Evolutionary conservation across 108 stramenopile species (phyloP).

Genomic region (Cyclotella choctawhatcheeana): DNA sequence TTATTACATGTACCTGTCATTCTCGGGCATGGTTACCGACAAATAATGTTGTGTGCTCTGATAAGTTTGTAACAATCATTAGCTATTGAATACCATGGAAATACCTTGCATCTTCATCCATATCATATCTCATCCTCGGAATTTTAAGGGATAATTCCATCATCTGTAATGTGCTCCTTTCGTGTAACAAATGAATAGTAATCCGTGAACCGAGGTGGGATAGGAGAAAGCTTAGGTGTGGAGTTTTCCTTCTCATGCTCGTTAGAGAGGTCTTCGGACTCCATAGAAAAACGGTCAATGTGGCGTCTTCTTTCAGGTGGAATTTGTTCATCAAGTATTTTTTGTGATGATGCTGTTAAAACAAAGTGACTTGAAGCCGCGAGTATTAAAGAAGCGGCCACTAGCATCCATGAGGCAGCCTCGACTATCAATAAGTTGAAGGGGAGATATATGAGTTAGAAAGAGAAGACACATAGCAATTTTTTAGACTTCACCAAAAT

Average conservation of each 20-base stretch:
- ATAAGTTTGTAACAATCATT: too few relatives aligned
- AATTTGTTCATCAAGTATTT: slow-evolving; percentile 22
- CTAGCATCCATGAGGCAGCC: slow-evolving; percentile 63
- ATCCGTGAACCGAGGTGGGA: slow-evolving; percentile 41
- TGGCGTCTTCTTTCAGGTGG: slow-evolving; percentile 25
- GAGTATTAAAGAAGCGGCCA: slow-evolving; percentile 36
- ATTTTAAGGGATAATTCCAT: neutral
- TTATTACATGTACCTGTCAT: too few relatives aligned
- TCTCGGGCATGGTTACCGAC: too few relatives aligned
- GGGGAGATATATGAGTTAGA: too few relatives aligned
- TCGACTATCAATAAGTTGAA: too few relatives aligned
- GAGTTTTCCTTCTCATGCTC: neutral
- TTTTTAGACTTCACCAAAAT: too few relatives aligned
- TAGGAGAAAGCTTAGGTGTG: slow-evolving; percentile 18
- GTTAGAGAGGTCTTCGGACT: neutral
- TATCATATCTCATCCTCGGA: too few relatives aligned
- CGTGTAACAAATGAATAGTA: slow-evolving; percentile 30
- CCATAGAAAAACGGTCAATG: slow-evolving; percentile 16
- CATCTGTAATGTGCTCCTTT: neutral
- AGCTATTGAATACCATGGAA: too few relatives aligned
- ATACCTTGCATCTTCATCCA: too few relatives aligned
- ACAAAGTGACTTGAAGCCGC: slow-evolving; percentile 23
- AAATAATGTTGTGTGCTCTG: too few relatives aligned
- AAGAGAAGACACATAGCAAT: too few relatives aligned
- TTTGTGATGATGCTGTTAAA: slow-evolving; percentile 34